A percentile compares a stretch with the other conserved stretches of the same genome.
These are phyloP conservation scores for Geotrichum carabidarum DNA, from an alignment of 1,139 yeast genomes.

Conservation along the genomic window DNA sequence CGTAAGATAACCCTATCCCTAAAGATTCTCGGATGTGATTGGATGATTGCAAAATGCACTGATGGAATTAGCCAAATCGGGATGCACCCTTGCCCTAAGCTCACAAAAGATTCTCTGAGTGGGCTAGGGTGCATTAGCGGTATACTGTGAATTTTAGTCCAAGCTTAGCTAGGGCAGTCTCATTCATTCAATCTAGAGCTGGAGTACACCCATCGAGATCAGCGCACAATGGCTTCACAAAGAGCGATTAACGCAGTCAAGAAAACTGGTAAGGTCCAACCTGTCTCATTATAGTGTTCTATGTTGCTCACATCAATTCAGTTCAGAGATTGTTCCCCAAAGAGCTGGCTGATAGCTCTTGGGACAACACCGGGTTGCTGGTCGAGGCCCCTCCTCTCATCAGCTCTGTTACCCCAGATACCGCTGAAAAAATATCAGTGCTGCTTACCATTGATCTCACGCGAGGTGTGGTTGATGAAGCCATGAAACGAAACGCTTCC, in stretches of 20 bases:
- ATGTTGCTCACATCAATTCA: background rate
- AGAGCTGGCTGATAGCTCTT: conserved; percentile 71
- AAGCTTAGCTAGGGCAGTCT: background rate
- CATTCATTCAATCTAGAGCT: no score
- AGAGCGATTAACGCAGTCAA: conserved; percentile 23
- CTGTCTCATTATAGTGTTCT: no score
- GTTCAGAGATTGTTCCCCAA: conserved; percentile 68
- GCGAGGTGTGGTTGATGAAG: conserved; percentile 78
- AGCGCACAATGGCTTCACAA: conserved; percentile 18
- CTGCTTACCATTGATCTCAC: conserved; percentile 83
- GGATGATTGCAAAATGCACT: background rate
- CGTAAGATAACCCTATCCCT: background rate
- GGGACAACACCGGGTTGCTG: conserved; percentile 92
- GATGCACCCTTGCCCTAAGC: background rate
- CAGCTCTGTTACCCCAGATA: conserved; percentile 14
- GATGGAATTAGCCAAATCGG: background rate
- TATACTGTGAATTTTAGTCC: background rate
- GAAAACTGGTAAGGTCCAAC: conserved; percentile 20
- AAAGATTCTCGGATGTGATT: background rate
- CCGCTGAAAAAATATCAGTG: conserved; percentile 41
- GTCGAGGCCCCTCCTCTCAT: conserved; percentile 53
- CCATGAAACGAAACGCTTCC: conserved; percentile 46
- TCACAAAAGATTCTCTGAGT: no score
- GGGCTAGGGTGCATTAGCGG: no score
- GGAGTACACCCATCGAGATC: no score